A percentile compares a stretch with the other conserved stretches of the same genome.
These are phyloP conservation scores for Venustampulla echinocandica DNA, from an alignment of 495 filamentous ascomycete species.

Conservation along the genomic window DNA sequence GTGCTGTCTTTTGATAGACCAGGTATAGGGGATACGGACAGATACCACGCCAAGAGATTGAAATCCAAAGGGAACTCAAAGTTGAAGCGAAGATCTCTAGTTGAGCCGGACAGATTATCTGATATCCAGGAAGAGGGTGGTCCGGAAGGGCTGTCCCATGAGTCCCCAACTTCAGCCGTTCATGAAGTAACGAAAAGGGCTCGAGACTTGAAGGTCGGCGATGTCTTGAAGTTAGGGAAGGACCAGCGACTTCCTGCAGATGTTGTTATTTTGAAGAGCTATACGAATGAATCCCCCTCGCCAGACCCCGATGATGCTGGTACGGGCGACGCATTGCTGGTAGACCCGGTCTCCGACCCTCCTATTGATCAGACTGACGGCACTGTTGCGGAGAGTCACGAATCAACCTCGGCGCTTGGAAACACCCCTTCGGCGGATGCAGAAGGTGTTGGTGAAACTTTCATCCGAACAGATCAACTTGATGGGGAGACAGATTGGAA, in stretches of 20 bases:
- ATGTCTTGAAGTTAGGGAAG: slow-evolving; percentile 84
- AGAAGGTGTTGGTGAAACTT: slow-evolving; percentile 64
- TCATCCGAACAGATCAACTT: slow-evolving; percentile 94
- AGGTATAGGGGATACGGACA: slow-evolving; percentile 22
- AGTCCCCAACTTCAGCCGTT: slow-evolving; percentile 34
- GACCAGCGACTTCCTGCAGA: slow-evolving; percentile 91
- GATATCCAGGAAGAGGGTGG: slow-evolving; percentile 34
- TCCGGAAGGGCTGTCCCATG: slow-evolving; percentile 11
- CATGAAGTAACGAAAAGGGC: slow-evolving; percentile 68
- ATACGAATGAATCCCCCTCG: slow-evolving; percentile 49
- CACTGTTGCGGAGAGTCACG: slow-evolving; percentile 25
- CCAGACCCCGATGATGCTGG: slow-evolving; percentile 5
- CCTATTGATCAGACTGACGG: slow-evolving; percentile 23
- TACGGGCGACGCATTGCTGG: slow-evolving; percentile 9
- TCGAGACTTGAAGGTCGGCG: slow-evolving; percentile 86
- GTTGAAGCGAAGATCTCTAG: slow-evolving; percentile 24
- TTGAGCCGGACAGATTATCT: slow-evolving; percentile 27
- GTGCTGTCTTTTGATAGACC: slow-evolving; percentile 60
- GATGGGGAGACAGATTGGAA: slow-evolving; percentile 99
- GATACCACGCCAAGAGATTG: slow-evolving; percentile 29
- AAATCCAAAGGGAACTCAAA: slow-evolving; percentile 27
- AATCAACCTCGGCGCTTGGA: slow-evolving; percentile 24
- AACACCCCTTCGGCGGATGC: slow-evolving; percentile 23
- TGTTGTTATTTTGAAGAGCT: slow-evolving; percentile 83
- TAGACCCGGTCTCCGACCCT: slow-evolving; percentile 20